Conservation (phyloP, 352 stramenopile genomes). For the Blastocystis sp. region DNA sequence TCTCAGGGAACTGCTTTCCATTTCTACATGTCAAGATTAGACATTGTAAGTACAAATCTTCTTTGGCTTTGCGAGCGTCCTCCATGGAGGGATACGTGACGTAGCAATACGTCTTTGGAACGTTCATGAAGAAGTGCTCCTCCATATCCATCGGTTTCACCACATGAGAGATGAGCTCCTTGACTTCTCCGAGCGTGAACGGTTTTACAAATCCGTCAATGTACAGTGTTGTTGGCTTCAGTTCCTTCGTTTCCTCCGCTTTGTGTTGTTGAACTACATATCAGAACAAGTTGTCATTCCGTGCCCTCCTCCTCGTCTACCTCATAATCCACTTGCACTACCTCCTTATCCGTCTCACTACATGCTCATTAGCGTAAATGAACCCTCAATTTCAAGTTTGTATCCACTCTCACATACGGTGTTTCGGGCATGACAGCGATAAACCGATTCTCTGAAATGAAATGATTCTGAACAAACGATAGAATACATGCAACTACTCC, state of each 20-base stretch:
- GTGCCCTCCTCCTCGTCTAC: slow-evolving; percentile 21
- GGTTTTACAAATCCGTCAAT: slow-evolving; percentile 46
- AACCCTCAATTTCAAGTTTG: too few species aligned
- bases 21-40: background rate
- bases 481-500: too few species aligned
- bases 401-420: too few species aligned
- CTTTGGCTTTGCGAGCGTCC: background rate
- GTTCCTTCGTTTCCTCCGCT: background rate
- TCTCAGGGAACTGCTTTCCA: background rate
- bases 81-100: slow-evolving; percentile 34
- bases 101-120: slow-evolving; percentile 20
- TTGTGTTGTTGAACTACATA: slow-evolving; percentile 12
- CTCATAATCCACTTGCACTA: slow-evolving; percentile 40
- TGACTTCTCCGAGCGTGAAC: slow-evolving; percentile 5
- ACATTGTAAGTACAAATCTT: background rate
- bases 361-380: too few species aligned
- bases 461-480: too few species aligned
- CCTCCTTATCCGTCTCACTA: slow-evolving; percentile 44
- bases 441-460: too few species aligned
- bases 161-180: slow-evolving; percentile 8
- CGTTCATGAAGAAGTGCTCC: slow-evolving; percentile 43
- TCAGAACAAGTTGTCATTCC: background rate
- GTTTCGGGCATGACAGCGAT: too few species aligned
- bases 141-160: slow-evolving; percentile 17
- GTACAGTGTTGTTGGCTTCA: slow-evolving; percentile 25